Evolutionary conservation across 2,329 filamentous ascomycete species (phyloP), one percentile per base, ranked within the genome.

Genomic region (Aspergillus hiratsukae): DNA sequence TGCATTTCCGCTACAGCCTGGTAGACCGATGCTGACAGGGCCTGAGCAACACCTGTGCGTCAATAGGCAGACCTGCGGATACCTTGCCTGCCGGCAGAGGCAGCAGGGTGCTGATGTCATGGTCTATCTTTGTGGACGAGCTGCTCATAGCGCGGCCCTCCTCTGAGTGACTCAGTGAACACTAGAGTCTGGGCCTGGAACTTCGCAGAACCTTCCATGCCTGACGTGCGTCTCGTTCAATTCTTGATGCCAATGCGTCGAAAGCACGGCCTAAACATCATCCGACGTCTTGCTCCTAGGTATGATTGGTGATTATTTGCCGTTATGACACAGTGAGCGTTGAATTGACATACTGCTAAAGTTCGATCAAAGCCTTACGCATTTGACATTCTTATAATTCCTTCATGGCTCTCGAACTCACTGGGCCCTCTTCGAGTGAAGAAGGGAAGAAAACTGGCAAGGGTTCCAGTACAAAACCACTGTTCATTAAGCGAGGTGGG

Each of bases 1-100:
- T 65, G 65, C 68, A 68, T 54, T 58, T 59, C 66, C 67, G 66
- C 45, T 23, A 57, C 65, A 35, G 41, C 49, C 49, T 55, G 51
- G 35, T 52, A 56, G 60, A 53, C 57, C 50, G 51, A 60, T 58
- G 56, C 25, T 56, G 51, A 40, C 29, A 56, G 52, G 52, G 45
- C 45, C 48, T 52, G 49, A 35, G 27, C 31, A 35, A 28, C 10
- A 27, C 43, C 43, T 4, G 23, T 46, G 43, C 43, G 43, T 19
- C 23, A 17, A 37, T 23, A 25, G 43, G 21, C 43, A 46, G 27
- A 14, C 43, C 5, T 19, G 10, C 11, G 14, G 23, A 25, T 46
- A 25, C 43, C 19, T 23, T 14, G 27, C 41, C n/a, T 45, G 41
- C 41, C 19, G 19, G 41, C 41, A 45, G 10, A 23, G 43, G 6